phyloP scores from a whole-genome alignment of 305 asterid species.

The Galium porrigens region DNA sequence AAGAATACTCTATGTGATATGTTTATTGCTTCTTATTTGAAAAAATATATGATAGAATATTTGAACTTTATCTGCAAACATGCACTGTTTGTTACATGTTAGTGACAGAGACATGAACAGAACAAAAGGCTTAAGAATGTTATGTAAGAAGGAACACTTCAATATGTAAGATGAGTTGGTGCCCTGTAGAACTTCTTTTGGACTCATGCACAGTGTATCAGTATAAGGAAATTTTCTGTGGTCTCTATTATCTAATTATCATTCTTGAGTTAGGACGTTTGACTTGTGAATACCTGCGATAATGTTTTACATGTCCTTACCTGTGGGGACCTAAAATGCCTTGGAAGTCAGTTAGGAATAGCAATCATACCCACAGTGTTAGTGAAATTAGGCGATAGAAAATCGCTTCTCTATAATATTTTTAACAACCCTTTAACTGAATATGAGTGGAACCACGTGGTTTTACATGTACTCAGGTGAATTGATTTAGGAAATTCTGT shows the following conservation, averaged over 20 bases:
- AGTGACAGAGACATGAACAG: neutral
- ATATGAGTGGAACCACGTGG: neutral
- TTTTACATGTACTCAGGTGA: neutral
- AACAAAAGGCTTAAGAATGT: neutral
- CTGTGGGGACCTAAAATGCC: constrained; percentile 1
- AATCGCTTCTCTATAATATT: neutral
- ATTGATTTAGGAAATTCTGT: neutral
- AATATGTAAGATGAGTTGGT: neutral
- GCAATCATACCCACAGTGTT: neutral
- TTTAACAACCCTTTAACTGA: neutral
- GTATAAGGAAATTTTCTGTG: neutral
- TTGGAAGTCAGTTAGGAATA: neutral
- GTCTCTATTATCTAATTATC: neutral
- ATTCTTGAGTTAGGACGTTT: neutral
- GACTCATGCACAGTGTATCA: neutral
- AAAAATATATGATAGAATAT: neutral
- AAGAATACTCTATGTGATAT: neutral
- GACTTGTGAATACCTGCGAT: neutral
- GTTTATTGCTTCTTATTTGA: neutral
- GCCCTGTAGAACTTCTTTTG: neutral
- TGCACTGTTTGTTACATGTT: neutral
- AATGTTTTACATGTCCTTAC: neutral
- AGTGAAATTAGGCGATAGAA: neutral
- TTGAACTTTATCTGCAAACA: neutral
- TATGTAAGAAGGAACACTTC: constrained; percentile 1